Base-by-base conservation (phyloP, 805 yeast genomes). In the Candida chauliodis region DNA sequence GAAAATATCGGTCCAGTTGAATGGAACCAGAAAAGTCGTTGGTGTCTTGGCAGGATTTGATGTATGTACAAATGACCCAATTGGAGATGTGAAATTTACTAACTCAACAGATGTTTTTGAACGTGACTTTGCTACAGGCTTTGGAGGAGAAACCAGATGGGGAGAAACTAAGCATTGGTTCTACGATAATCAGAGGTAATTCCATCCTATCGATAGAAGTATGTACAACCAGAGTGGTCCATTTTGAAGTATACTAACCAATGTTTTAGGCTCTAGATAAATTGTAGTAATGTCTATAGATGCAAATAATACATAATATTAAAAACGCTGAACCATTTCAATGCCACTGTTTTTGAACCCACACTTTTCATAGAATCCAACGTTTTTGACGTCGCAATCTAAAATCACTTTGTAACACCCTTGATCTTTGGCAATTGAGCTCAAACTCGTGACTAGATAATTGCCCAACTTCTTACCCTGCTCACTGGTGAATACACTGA, bases 401-500 rank as follows among this genome's bases (percentile, higher is more conserved):
- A 91, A 67, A 29, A 91, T 87, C 13, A 86, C 81, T 65, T 91
- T 91, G 64, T 91, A 91, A 53, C 95, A 88, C 4, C 91, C 93
- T 10, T 51, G 54, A 2, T 61, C 51, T 37, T 72, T 49, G 2
- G 85, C 96, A 21, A 84, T 53, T 17, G 67, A 63, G 3, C 81
- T 74, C 53, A 91, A 68, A 7, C 75, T 66, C 13, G 70, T 64
- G 47, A 91, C 85, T 60, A 91, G 57, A 13, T 71, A 62, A 48
- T 71, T 66, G 0, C 99, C 99, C 33, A 91, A 65, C 49, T 78
- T 78, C 55, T 82, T 80, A 5, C 99, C 99, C 54, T 90, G 97
- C 55, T 85, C 85, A 14, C 71, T 63, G 21, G 58, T 55, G 14
- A 79, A 71, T 3, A 91, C 95, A 1, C 97, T 83, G 44, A 91